These are phyloP conservation scores for Pichia sp. DNA, from an alignment of 1,139 yeast species.

Conservation along the genomic window DNA sequence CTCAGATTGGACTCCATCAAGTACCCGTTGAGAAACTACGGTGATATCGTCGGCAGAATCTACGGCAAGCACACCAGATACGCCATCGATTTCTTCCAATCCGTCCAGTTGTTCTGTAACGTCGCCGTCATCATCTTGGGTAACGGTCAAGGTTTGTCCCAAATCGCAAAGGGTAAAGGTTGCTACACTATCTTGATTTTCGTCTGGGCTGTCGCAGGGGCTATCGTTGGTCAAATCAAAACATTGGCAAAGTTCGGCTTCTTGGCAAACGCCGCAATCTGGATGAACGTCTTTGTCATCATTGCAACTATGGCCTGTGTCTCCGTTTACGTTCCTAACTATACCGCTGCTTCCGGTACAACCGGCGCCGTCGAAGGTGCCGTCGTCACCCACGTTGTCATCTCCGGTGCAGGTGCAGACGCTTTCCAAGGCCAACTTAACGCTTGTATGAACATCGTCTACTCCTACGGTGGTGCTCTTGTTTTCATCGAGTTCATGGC, in stretches of 20 bases:
- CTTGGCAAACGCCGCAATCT: conserved; percentile 42
- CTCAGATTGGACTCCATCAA: conserved; percentile 37
- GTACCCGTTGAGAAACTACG: conserved; percentile 41
- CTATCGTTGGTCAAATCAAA: conserved; percentile 42
- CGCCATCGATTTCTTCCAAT: conserved; percentile 38
- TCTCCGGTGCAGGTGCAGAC: conserved; percentile 21
- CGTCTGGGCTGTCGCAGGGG: conserved; percentile 42
- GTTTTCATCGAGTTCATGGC: conserved; percentile 45
- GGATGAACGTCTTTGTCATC: conserved; percentile 42
- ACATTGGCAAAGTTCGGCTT: conserved; percentile 39
- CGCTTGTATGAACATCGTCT: conserved; percentile 45
- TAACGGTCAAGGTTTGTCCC: conserved; percentile 43
- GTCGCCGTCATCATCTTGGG: conserved; percentile 42
- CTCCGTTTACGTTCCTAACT: conserved; percentile 36
- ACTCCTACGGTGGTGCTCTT: conserved; percentile 48
- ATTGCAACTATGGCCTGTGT: conserved; percentile 43
- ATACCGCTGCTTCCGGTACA: conserved; percentile 32
- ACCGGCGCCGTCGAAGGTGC: conserved; percentile 26
- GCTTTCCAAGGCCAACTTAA: conserved; percentile 33
- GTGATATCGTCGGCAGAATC: conserved; percentile 40
- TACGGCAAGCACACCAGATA: conserved; percentile 35
- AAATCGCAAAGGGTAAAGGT: conserved; percentile 37
- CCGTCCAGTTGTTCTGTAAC: conserved; percentile 40
- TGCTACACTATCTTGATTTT: conserved; percentile 41
- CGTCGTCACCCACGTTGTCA: conserved; percentile 17